A percentile compares a stretch with the other conserved stretches of the same genome.
These are phyloP conservation scores for Sporothrix brasiliensis DNA, from an alignment of 2,329 filamentous ascomycete species.

Conservation along the genomic window DNA sequence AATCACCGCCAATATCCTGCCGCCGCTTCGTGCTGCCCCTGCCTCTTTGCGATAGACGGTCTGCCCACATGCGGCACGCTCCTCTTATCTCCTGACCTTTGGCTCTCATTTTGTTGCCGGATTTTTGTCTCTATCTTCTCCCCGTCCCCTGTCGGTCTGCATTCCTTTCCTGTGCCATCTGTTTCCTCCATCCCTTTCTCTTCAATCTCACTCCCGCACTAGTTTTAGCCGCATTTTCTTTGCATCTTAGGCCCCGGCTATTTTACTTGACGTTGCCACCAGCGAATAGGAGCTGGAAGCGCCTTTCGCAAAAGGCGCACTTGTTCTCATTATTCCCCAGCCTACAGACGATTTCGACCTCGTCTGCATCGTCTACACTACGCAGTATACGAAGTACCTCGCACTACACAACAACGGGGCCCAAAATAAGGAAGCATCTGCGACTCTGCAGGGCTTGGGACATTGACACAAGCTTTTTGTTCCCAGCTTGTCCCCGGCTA, in stretches of 20 bases:
- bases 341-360: not conserved
- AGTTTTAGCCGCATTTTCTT: constrained; percentile 31
- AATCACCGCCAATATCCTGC: constrained; percentile 15
- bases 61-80: not conserved
- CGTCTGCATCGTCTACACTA: no score
- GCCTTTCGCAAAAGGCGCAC: constrained; percentile 4
- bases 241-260: constrained; percentile 11
- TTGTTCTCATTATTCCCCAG: not conserved
- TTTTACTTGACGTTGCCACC: constrained; percentile 27
- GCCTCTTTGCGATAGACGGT: not conserved
- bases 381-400: not conserved
- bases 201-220: constrained; percentile 29
- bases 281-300: constrained; percentile 25
- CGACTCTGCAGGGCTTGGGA: not conserved
- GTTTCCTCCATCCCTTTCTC: not conserved
- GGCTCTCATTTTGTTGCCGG: not conserved
- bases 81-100: not conserved
- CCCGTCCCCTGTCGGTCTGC: constrained; percentile 16
- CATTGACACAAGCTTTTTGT: constrained; percentile 21
- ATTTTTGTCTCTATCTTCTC: not conserved
- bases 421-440: constrained; percentile 11
- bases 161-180: constrained; percentile 3
- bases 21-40: not conserved
- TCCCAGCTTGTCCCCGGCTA: not conserved
- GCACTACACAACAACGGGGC: not conserved